These are phyloP conservation scores for Amanita muscaria DNA, from an alignment of 768 basidiomycete genomes.

Conservation along the genomic window DNA sequence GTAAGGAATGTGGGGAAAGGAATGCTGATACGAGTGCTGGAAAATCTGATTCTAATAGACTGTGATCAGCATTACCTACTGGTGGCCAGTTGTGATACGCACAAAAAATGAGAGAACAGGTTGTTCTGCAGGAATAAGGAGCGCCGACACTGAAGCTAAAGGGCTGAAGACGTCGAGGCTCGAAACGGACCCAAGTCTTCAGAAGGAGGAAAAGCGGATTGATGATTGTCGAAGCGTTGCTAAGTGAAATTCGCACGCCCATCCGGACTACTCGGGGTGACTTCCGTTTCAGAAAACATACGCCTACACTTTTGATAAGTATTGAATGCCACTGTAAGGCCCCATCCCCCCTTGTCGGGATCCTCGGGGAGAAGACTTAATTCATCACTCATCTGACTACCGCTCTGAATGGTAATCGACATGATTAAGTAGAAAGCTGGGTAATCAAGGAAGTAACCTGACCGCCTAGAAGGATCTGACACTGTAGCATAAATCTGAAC, in stretches of 20 bases:
- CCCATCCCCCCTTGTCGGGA: too few relatives aligned
- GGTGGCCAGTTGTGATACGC: not conserved
- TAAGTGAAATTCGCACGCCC: not conserved
- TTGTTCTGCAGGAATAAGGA: not conserved
- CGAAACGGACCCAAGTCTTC: not conserved
- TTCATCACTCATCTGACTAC: too few relatives aligned
- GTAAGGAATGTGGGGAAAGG: constrained; percentile 10
- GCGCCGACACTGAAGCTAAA: not conserved
- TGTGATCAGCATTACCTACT: not conserved
- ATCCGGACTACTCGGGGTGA: not conserved
- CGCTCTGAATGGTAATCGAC: too few relatives aligned
- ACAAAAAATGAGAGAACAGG: too few relatives aligned
- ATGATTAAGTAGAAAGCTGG: too few relatives aligned
- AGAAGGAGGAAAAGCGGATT: not conserved
- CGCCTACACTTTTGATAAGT: too few relatives aligned
- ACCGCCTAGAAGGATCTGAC: too few relatives aligned
- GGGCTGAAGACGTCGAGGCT: not conserved
- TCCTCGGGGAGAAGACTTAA: too few relatives aligned
- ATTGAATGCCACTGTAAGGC: too few relatives aligned
- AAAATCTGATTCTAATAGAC: not conserved
- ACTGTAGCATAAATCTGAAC: too few relatives aligned
- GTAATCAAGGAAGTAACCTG: too few relatives aligned
- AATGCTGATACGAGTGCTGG: not conserved
- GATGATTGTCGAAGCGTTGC: not conserved
- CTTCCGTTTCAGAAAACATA: too few relatives aligned